Evolutionary conservation across 1,139 yeast species (phyloP).

Genomic region (Debaryomycetaceae sp.): DNA sequence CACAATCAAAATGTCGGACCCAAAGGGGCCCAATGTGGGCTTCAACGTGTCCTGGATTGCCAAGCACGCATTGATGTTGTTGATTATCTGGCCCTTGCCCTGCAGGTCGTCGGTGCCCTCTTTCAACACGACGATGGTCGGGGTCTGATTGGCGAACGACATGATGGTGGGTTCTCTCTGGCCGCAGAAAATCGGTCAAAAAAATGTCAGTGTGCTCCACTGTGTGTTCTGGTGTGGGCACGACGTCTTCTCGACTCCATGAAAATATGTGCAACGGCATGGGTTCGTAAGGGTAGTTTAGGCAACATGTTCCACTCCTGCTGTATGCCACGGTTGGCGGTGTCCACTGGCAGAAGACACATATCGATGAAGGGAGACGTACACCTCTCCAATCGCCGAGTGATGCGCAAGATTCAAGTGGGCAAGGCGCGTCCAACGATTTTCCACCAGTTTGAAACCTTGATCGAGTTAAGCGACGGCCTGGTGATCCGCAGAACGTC

Average conservation of each 20-base stretch:
- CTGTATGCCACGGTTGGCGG: neutral
- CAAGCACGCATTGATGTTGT: conserved; percentile 92
- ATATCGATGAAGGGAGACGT: conserved; percentile 34
- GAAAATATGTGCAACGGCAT: no score
- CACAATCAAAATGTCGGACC: conserved; percentile 90
- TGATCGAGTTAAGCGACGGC: conserved; percentile 89
- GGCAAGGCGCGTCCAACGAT: conserved; percentile 93
- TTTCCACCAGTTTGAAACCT: conserved; percentile 82
- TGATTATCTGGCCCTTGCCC: conserved; percentile 92
- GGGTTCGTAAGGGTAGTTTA: no score
- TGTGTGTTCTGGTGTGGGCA: conserved; percentile 1
- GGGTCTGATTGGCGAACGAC: conserved; percentile 91
- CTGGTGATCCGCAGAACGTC: conserved; percentile 80
- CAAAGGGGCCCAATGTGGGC: conserved; percentile 95
- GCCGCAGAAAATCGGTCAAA: no score
- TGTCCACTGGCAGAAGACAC: conserved; percentile 13
- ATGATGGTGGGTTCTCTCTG: conserved; percentile 33
- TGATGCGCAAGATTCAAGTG: conserved; percentile 49
- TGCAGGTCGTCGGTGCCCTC: conserved; percentile 98
- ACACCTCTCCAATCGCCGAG: conserved; percentile 46
- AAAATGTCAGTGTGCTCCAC: neutral
- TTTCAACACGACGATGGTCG: conserved; percentile 93
- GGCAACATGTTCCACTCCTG: no score
- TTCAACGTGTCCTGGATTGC: conserved; percentile 95
- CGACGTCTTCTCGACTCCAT: no score